Evolutionary conservation across 2,329 filamentous ascomycete species (phyloP).

Genomic region (Lasiodiplodia citricola): DNA sequence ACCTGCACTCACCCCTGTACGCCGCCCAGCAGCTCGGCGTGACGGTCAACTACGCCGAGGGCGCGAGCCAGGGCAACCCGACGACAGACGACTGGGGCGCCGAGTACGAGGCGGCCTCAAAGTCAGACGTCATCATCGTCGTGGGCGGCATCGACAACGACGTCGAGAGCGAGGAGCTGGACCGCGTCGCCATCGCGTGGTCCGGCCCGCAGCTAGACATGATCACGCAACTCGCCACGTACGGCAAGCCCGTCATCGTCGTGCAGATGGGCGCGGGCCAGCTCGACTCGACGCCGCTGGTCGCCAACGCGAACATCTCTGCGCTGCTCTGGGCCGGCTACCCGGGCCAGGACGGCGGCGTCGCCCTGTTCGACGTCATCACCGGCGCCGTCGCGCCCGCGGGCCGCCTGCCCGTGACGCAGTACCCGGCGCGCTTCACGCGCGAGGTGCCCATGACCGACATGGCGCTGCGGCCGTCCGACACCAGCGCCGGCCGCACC

Average conservation of each 20-base stretch:
- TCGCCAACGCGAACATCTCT: slow-evolving; percentile 55
- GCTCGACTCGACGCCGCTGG: slow-evolving; percentile 58
- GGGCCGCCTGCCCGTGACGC: slow-evolving; percentile 60
- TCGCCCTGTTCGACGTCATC: slow-evolving; percentile 60
- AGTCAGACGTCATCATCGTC: slow-evolving; percentile 60
- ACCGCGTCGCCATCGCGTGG: slow-evolving; percentile 60
- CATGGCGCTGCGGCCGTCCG: slow-evolving; percentile 59
- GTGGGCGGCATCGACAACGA: slow-evolving; percentile 61
- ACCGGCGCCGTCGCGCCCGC: slow-evolving; percentile 58
- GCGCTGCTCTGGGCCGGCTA: slow-evolving; percentile 64
- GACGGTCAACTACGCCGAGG: slow-evolving; percentile 52
- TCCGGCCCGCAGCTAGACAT: slow-evolving; percentile 57
- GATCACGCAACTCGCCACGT: slow-evolving; percentile 53
- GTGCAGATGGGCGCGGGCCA: slow-evolving; percentile 58
- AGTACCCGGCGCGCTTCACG: slow-evolving; percentile 61
- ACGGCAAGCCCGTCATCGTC: slow-evolving; percentile 58
- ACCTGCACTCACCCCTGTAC: slow-evolving; percentile 59
- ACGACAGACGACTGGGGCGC: slow-evolving; percentile 35
- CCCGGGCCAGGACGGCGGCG: slow-evolving; percentile 65
- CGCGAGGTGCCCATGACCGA: slow-evolving; percentile 59
- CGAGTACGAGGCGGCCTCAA: slow-evolving; percentile 41
- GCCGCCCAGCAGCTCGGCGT: slow-evolving; percentile 56
- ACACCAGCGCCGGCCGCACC: slow-evolving; percentile 58
- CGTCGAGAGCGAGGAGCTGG: slow-evolving; percentile 58
- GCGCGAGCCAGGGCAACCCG: slow-evolving; percentile 40